Evolutionary conservation across 192 early-diverging fungal genomes (phyloP), one percentile per base, ranked within the genome.

Genomic region (Gryganskiella cystojenkinii): DNA sequence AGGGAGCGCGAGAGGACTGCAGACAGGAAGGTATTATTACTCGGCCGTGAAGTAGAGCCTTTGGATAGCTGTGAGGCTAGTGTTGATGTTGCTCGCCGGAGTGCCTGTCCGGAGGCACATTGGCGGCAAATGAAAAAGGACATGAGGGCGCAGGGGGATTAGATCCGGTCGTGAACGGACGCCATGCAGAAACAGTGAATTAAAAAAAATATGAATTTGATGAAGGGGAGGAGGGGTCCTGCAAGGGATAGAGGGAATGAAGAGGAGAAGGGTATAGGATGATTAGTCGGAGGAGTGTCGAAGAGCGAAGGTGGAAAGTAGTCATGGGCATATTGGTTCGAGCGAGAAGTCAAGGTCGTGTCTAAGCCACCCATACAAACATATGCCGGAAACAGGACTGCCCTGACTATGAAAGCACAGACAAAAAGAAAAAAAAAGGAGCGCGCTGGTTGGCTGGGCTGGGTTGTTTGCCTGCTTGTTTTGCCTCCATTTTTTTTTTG

Each of bases 71-170:
- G n/a, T 43, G 34, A n/a, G 22, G 45, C 27, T 11, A 27, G 37
- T 17, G 55, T 37, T 0, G 49, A 2, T 10, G 31, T 61, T 20
- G 25, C 61, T 78, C 40, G 31, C 30, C 27, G 61, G 22, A 60
- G 67, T 57, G 37, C 64, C 20, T 25, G 57, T 6, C 40, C 24
- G 37, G 65, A 62, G 9, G 60, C 61, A 64, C 74, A 78, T 24
- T 60, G 65, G 5, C 74, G 74, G 33, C 74, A 78, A n/a, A 78
- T 69, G 31, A 69, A 78, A 22, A 51, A n/a, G 27, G 67, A 69
- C 74, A 78, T 78, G 69, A 25, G 37, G 34, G n/a, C n/a, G n/a
- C n/a, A n/a, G 33, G 30, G n/a, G 17, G 19, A 15, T 33, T 42
- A 8, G 30, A 20, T 30, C 9, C n/a, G 33, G 34, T 24, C 4